A percentile compares a stretch with the other conserved stretches of the same genome.
Conservation (phyloP, 768 basidiomycete genomes). For the Hortiboletus flavorubellus region DNA sequence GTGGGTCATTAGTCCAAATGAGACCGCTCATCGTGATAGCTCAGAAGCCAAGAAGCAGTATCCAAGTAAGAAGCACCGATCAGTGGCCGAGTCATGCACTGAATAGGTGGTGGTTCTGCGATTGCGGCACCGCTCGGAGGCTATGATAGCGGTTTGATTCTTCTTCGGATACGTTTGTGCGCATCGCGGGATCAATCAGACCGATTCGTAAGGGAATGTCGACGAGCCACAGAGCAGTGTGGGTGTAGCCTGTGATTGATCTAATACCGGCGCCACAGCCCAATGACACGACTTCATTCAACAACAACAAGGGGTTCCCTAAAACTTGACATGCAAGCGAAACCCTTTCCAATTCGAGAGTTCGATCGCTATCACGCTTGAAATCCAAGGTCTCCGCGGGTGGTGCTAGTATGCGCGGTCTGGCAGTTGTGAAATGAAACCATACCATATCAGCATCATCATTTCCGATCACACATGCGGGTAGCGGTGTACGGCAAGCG, state of each 20-base stretch:
- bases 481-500: constrained; percentile 2
- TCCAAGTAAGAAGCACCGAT: constrained; percentile 16
- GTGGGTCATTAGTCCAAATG: constrained; percentile 1
- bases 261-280: background rate
- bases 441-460: background rate
- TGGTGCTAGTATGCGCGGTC: background rate
- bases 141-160: background rate
- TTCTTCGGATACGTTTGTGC: constrained; percentile 5
- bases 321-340: background rate
- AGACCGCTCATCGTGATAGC: background rate
- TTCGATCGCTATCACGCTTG: background rate
- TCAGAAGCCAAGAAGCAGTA: constrained; percentile 2
- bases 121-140: constrained; percentile 14
- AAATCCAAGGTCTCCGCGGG: constrained; percentile 16
- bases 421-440: constrained; percentile 6
- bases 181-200: constrained; percentile 13
- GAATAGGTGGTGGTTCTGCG: background rate
- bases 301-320: background rate
- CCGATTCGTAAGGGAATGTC: background rate
- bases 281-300: background rate
- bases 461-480: background rate
- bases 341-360: background rate
- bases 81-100: background rate
- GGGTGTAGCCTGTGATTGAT: background rate
- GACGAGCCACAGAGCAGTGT: background rate